Base-by-base conservation (phyloP, 805 yeast genomes). In the Suhomyces canberraensis region DNA sequence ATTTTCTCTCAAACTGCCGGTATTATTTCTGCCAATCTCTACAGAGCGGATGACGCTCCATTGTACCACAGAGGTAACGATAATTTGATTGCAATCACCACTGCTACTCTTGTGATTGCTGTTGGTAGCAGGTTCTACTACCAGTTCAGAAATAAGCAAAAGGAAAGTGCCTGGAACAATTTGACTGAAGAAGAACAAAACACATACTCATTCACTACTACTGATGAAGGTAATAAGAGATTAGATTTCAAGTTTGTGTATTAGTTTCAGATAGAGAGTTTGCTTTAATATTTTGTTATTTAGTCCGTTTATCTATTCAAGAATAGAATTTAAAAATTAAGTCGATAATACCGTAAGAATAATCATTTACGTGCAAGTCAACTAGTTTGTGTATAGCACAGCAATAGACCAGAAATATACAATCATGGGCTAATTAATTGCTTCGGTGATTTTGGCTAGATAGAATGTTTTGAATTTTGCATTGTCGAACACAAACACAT, bases 1-100 rank as follows among this genome's bases (percentile, higher is more conserved):
- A 79, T 81, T 66, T 73, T 70, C 51, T 78, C 76, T 1, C 90
- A 83, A 49, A 61, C 76, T 0, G 81, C 79, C 1, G 57, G 65
- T 11, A 77, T 83, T 35, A 61, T 73, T 11, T 61, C 77, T 2
- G 60, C 78, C 8, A 75, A 81, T 47, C 67, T 83, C 5, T 83
- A 82, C 56, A 57, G 80, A 28, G 51, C 54, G 1, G 72, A 69
- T 29, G 90, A 83, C 50, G 63, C 62, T 29, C 90, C 90, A 1
- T 51, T 69, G 20, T 84, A 84, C 52, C 68, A 68, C 26, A 58
- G 73, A 15, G 91, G 90, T 33, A 80, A 82, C 43, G 41, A 45
- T 9, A 63, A 52, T 15, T 60, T 75, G 44, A 61, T 70, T 35
- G 64, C 61, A 0, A 44, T 69, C 11, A 54, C 64, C 4, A 46